Conservation (phyloP, 768 basidiomycete species). For the Auriscalpium vulgare region DNA sequence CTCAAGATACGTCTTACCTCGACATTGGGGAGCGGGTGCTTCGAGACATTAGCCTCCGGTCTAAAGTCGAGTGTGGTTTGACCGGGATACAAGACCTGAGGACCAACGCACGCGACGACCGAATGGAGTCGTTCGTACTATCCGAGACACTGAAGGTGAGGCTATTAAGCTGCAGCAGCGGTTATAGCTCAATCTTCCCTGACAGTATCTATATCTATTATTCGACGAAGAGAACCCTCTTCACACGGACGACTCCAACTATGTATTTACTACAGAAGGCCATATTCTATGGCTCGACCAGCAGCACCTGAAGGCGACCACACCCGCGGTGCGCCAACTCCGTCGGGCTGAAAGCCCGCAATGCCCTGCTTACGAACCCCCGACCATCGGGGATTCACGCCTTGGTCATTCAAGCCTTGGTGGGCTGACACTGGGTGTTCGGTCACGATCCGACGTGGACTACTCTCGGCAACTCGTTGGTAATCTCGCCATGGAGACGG, state of each 20-base stretch:
- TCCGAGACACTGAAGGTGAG: constrained; percentile 85
- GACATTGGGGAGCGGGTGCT: constrained; percentile 84
- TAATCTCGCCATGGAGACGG: constrained; percentile 37
- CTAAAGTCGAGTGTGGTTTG: constrained; percentile 83
- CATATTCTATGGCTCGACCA: constrained; percentile 69
- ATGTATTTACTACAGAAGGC: constrained; percentile 93
- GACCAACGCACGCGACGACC: constrained; percentile 72
- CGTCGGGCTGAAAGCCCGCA: constrained; percentile 59
- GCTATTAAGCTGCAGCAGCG: neutral
- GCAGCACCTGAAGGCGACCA: constrained; percentile 45
- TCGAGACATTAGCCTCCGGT: constrained; percentile 60
- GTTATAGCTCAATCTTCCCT: neutral
- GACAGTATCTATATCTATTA: constrained; percentile 83
- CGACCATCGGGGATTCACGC: constrained; percentile 24
- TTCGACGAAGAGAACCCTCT: constrained; percentile 82
- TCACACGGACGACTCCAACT: constrained; percentile 72
- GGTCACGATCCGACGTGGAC: constrained; percentile 66
- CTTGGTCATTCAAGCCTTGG: constrained; percentile 21
- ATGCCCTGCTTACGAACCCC: constrained; percentile 64
- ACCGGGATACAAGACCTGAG: constrained; percentile 75
- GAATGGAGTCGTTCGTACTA: constrained; percentile 96
- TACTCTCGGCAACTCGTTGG: constrained; percentile 72
- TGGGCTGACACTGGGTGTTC: constrained; percentile 62
- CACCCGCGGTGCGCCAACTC: constrained; percentile 49
- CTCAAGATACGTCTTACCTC: constrained; percentile 86